Base-by-base conservation (phyloP, 768 basidiomycete genomes). In the Mycena galericulata region DNA sequence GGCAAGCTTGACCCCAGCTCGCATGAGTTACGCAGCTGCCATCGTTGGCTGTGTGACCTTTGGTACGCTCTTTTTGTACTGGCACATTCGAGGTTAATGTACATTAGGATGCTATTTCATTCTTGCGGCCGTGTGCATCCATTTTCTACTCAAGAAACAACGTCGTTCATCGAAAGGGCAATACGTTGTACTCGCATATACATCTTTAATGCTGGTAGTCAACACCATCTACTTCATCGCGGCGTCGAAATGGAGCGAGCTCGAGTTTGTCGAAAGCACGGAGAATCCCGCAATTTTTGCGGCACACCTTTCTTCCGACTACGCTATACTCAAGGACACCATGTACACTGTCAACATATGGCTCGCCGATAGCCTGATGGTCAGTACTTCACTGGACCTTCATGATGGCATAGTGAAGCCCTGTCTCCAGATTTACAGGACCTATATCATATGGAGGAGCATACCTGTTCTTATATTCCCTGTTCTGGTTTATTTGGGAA, bases 401-500 rank as follows among this genome's bases (percentile, higher is more conserved):
- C 47, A 29, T 14, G 8, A 6, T 17, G 11, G 20, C 26, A 8
- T 8, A 17, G 24, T 27, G 4, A 15, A 18, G 26, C 18, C 26
- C 29, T 27, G 27, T 29, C 49, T 50, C 17, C 27, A 55, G 54
- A 22, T 55, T 14, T 40, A 40, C 17, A 55, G 54, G 36, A n/a
- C 54, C 7, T 32, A 55, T 26, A 55, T 55, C 26, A 55, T 55
- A 18, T 55, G 34, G 54, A 40, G 54, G 22, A 55, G 27, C 36
- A 26, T 24, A 6, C 36, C 3, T 26, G 54, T 55, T 15, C 24
- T 55, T 5, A 6, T 38, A 12, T 40, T 40, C 14, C 36, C 54
- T 11, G 34, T 26, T 26, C 6, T 40, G 24, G 22, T 55, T 26
- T 55, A 38, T 20, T 26, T 40, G 2, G 54, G 54, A 6, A 15